Base-by-base conservation (phyloP, 306 rosid genomes). In the Fragaria nilgerrensis region DNA sequence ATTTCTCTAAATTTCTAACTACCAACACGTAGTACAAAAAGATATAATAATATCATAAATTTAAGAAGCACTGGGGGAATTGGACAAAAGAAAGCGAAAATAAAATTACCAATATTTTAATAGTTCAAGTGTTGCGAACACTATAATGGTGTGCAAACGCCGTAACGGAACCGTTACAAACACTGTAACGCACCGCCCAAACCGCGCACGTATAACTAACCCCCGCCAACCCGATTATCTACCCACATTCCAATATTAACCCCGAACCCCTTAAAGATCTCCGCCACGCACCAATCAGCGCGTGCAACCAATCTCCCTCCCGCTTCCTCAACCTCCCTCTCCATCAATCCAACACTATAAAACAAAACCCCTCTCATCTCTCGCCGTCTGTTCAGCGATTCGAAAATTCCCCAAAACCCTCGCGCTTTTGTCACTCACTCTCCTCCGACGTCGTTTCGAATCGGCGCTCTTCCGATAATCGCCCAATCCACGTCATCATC, bases 271-370 rank as follows among this genome's bases (percentile, higher is more conserved):
- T 17, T 13, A 41, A 36, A 34, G 11, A 6, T 23, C 39, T 48
- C 41, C 2, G 4, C 68, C 29, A 74, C 68, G 77, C 77, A 15
- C 68, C 68, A 43, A 25, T 8, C 69, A 25, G 19, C 77, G 77
- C 77, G 77, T 74, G 69, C 4, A 3, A 1, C 17, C 41, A 74
- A 17, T 58, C 55, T 37, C n/a, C n/a, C 55, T 37, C 77, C 66
- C 36, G 15, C 67, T 2, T 19, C 2, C 65, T 3, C 36, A 72
- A 20, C 67, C 50, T 22, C 15, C 13, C 65, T 52, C 16, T 16
- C 43, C 41, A 20, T 5, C 52, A 37, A 36, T 20, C 19, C 20
- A 53, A 7, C 50, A 55, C 67, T 73, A 73, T 74, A 56, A 39
- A 56, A 14, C 11, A 32, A 64, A 65, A 61, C 36, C 66, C 62